A percentile compares a stretch with the other conserved stretches of the same genome.
phyloP scores from a whole-genome alignment of 208 protist genomes.

The Acanthamoeba culbertsoni region DNA sequence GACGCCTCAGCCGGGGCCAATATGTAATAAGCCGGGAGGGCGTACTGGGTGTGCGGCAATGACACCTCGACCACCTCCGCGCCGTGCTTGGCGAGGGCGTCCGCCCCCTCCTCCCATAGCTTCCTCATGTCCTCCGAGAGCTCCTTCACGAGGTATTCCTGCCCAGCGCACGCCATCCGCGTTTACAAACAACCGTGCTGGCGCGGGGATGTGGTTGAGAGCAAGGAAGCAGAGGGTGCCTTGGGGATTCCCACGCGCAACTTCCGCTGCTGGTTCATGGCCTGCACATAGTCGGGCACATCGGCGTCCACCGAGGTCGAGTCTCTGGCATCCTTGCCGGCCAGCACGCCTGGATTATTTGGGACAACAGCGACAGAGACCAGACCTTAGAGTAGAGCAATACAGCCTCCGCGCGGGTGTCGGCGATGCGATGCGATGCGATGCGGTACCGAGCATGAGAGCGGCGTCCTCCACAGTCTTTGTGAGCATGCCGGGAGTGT shows the following conservation, averaged over 20 bases:
- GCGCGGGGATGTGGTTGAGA: background rate
- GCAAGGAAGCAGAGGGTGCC: background rate
- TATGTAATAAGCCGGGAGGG: slow-evolving; percentile 78
- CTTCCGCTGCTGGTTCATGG: background rate
- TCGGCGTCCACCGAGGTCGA: slow-evolving; percentile 60
- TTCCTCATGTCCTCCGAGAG: slow-evolving; percentile 51
- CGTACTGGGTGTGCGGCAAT: slow-evolving; percentile 70
- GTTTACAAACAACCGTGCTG: background rate
- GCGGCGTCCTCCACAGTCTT: slow-evolving; percentile 62
- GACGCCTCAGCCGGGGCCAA: slow-evolving; percentile 75
- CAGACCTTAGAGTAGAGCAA: too few species aligned
- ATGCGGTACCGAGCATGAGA: slow-evolving; percentile 56
- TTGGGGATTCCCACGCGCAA: slow-evolving; percentile 73
- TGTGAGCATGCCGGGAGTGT: slow-evolving; percentile 74
- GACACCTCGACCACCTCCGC: slow-evolving; percentile 66
- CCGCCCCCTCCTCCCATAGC: slow-evolving; percentile 64
- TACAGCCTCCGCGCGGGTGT: too few species aligned
- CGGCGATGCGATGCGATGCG: too few species aligned
- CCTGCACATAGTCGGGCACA: background rate
- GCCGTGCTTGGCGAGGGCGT: slow-evolving; percentile 44
- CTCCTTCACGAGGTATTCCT: slow-evolving; percentile 70
- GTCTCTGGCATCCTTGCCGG: slow-evolving; percentile 53
- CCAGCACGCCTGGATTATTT: slow-evolving; percentile 48
- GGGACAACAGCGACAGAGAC: too few species aligned
- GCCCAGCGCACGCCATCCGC: background rate